These are phyloP conservation scores for Friedmanniomyces endolithicus DNA, from an alignment of 495 filamentous ascomycete species.

Conservation along the genomic window DNA sequence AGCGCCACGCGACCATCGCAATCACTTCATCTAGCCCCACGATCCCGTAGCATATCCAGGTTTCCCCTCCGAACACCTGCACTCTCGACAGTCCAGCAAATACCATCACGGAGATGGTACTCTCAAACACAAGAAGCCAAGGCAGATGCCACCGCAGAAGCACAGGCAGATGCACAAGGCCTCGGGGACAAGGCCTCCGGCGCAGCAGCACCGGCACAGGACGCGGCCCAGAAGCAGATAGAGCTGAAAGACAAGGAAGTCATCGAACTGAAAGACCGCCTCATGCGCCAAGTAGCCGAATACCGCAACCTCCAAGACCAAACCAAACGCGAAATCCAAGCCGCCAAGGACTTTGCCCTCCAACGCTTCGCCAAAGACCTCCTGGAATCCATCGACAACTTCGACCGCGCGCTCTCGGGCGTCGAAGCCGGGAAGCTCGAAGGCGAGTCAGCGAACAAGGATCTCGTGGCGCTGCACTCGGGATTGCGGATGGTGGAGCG, in stretches of 20 bases:
- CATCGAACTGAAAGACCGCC: conserved; percentile 84
- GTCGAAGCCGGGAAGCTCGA: conserved; percentile 61
- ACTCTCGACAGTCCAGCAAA: neutral
- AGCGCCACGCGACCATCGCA: conserved; percentile 10
- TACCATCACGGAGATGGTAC: conserved; percentile 14
- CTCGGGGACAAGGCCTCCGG: conserved; percentile 2
- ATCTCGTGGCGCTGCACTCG: conserved; percentile 67
- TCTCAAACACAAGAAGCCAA: conserved; percentile 11
- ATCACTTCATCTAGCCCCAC: neutral
- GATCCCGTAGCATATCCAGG: neutral
- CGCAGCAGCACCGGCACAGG: conserved; percentile 5
- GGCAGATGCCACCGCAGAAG: neutral
- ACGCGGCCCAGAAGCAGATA: conserved; percentile 48
- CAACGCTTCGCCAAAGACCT: conserved; percentile 90
- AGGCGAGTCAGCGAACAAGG: conserved; percentile 36
- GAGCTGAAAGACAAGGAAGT: conserved; percentile 76
- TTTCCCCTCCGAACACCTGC: neutral
- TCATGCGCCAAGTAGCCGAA: conserved; percentile 82
- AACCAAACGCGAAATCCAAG: conserved; percentile 78
- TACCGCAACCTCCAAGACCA: conserved; percentile 96
- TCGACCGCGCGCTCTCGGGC: conserved; percentile 75
- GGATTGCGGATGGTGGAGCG: conserved; percentile 89
- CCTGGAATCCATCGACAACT: conserved; percentile 87
- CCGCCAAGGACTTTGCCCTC: conserved; percentile 82
- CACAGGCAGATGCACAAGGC: conserved; percentile 9